phyloP scores from a whole-genome alignment of 192 early-diverging fungal species.

The Endogone sp. region DNA sequence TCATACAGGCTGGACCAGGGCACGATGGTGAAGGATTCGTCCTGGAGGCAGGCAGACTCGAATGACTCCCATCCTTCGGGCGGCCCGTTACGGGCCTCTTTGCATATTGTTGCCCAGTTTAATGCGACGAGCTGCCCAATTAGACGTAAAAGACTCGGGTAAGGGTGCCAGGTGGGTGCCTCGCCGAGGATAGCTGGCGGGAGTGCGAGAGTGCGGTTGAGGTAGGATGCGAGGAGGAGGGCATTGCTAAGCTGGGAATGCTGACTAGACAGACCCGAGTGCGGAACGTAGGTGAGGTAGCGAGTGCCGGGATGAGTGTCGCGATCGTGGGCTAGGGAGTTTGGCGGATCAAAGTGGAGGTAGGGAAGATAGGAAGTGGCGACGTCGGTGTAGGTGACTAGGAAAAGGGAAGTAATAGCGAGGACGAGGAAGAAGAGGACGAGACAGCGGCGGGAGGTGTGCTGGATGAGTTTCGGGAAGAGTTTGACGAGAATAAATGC shows the following conservation, averaged over 20 bases:
- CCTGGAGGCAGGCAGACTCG: conserved; percentile 8
- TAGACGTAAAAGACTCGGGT: background rate
- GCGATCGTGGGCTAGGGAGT: background rate
- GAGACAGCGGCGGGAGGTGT: background rate
- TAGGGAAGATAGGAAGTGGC: background rate
- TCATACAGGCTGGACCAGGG: conserved; percentile 18
- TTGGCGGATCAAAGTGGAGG: background rate
- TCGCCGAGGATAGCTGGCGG: conserved; percentile 27
- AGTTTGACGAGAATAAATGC: background rate
- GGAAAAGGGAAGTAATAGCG: background rate
- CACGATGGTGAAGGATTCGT: conserved; percentile 20
- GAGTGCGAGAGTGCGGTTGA: conserved; percentile 31
- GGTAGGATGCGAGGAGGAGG: conserved; percentile 22
- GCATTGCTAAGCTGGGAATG: conserved; percentile 33
- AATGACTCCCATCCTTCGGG: background rate
- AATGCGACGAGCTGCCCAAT: background rate
- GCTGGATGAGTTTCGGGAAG: conserved; percentile 3
- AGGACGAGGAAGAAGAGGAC: conserved; percentile 1
- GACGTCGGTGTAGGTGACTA: background rate
- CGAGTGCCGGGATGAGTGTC: background rate
- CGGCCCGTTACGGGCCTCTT: background rate
- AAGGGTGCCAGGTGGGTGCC: background rate
- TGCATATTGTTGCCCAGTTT: background rate
- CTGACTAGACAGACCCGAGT: conserved; percentile 33
- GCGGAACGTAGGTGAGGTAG: conserved; percentile 33